Conservation (phyloP, 2,329 filamentous ascomycete genomes). For the Thielaviopsis populi region DNA sequence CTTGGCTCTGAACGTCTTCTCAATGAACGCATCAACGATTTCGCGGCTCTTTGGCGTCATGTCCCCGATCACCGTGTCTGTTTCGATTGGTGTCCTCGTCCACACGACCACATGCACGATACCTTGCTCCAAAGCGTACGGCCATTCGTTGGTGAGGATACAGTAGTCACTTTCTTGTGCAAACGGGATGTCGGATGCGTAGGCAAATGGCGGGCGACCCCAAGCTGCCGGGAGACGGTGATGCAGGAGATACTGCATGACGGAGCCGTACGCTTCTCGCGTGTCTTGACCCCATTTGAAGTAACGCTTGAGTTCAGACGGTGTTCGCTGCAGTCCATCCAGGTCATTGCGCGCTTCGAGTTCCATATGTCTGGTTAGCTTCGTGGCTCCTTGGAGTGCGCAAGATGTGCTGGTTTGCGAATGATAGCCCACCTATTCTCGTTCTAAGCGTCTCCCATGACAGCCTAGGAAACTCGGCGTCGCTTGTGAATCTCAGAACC, state of each 20-base stretch:
- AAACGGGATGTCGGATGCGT: slow-evolving; percentile 37
- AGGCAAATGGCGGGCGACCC: slow-evolving; percentile 44
- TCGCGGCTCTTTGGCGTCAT: slow-evolving; percentile 52
- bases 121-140: slow-evolving; percentile 56
- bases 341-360: slow-evolving; percentile 43
- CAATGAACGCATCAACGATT: slow-evolving; percentile 54
- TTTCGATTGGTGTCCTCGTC: slow-evolving; percentile 69
- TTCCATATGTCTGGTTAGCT: not conserved
- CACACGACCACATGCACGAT: slow-evolving; percentile 80
- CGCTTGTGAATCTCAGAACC: slow-evolving; percentile 14
- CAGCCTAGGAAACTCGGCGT: slow-evolving; percentile 11
- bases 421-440: slow-evolving; percentile 11
- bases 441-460: slow-evolving; percentile 9
- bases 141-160: slow-evolving; percentile 84
- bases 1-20: slow-evolving; percentile 48
- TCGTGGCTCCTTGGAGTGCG: not conserved
- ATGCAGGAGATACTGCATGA: slow-evolving; percentile 61
- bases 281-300: slow-evolving; percentile 59
- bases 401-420: not conserved
- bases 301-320: slow-evolving; percentile 67
- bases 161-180: slow-evolving; percentile 43
- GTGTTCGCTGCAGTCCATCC: slow-evolving; percentile 60
- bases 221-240: slow-evolving; percentile 55
- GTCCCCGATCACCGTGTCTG: slow-evolving; percentile 54
- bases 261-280: slow-evolving; percentile 59